Evolutionary conservation across 352 stramenopile species (phyloP).

Genomic region (Globisporangium camurandrum): DNA sequence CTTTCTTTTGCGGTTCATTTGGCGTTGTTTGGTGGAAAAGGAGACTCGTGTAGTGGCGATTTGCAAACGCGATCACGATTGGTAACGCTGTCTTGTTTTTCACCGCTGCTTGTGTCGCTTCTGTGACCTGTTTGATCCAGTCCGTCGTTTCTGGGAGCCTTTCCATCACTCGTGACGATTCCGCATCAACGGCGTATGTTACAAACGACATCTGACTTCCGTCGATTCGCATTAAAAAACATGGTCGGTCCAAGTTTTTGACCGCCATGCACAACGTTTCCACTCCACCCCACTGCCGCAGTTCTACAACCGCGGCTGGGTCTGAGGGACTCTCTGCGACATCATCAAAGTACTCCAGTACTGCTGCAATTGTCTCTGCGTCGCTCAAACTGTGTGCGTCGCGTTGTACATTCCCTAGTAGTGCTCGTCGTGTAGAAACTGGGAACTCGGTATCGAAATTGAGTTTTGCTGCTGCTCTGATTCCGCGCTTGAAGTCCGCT

Average conservation of each 20-base stretch:
- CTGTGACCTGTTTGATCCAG: neutral
- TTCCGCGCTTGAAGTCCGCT: neutral
- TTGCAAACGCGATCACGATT: neutral
- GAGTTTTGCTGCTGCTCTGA: neutral
- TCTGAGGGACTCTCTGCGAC: neutral
- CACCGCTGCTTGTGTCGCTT: neutral
- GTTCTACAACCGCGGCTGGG: neutral
- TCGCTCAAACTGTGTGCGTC: neutral
- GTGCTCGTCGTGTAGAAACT: neutral
- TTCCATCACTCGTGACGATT: neutral
- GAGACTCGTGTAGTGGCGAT: neutral
- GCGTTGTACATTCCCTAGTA: neutral
- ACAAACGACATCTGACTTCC: neutral
- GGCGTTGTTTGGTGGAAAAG: neutral
- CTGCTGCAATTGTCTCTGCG: neutral
- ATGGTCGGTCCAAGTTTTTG: neutral
- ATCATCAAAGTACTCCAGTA: neutral
- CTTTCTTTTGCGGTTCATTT: neutral
- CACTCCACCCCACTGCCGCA: neutral
- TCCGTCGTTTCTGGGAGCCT: neutral
- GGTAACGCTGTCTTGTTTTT: neutral
- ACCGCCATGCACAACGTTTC: neutral
- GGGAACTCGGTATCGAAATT: neutral
- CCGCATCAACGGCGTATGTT: neutral
- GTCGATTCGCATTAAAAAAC: neutral